These are phyloP conservation scores for Daldinia sp. DNA, from an alignment of 2,329 filamentous ascomycete species.

Conservation along the genomic window DNA sequence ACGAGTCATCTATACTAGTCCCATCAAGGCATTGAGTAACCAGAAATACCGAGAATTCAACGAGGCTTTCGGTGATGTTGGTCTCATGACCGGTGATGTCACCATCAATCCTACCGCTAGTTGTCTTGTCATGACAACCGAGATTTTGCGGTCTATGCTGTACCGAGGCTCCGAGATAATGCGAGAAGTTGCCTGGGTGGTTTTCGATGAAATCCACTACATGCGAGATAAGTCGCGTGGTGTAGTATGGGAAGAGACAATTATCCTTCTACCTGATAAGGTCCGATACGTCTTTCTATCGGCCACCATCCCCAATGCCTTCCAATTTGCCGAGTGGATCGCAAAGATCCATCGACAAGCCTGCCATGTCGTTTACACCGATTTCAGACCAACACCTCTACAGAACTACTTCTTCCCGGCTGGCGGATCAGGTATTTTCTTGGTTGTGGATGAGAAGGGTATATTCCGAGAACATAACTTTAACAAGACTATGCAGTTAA, in stretches of 20 bases:
- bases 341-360: slow-evolving; percentile 97
- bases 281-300: slow-evolving; percentile 98
- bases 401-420: slow-evolving; percentile 98
- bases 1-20: slow-evolving; percentile 98
- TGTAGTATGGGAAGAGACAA: slow-evolving; percentile 99
- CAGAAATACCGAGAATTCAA: slow-evolving; percentile 98
- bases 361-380: slow-evolving; percentile 98
- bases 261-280: slow-evolving; percentile 97
- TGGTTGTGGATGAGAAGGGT: slow-evolving; percentile 96
- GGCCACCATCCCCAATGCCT: slow-evolving; percentile 97
- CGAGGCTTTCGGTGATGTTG: slow-evolving; percentile 94
- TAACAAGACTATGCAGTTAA: slow-evolving; percentile 90
- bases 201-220: slow-evolving; percentile 99
- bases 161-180: slow-evolving; percentile 99
- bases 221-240: slow-evolving; percentile 93
- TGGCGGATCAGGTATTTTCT: slow-evolving; percentile 89
- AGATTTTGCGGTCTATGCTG: slow-evolving; percentile 98
- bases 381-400: slow-evolving; percentile 94
- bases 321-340: slow-evolving; percentile 99
- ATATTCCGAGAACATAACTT: slow-evolving; percentile 97
- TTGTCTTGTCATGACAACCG: slow-evolving; percentile 98
- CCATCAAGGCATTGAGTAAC: slow-evolving; percentile 98
- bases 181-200: slow-evolving; percentile 98
- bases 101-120: slow-evolving; percentile 99
- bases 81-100: slow-evolving; percentile 98